Evolutionary conservation across 148 eudicot genomes (phyloP), one percentile per base, ranked within the genome.

Genomic region (Rhododendron molle): DNA sequence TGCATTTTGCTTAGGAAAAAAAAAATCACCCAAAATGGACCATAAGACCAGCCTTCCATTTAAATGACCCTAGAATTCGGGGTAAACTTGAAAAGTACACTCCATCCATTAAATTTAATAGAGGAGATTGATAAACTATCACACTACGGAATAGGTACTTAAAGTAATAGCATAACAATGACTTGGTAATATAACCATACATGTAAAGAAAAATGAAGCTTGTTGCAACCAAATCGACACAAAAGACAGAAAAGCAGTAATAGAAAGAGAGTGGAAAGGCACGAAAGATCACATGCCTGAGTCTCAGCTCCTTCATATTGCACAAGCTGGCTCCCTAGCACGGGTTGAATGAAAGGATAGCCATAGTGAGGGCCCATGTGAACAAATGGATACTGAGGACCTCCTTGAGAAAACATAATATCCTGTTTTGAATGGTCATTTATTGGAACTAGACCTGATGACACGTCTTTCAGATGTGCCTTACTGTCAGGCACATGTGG

Each of bases 341-440:
- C 74, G 21, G 93, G 93, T 32, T 91, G 94, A 90, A 90, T 67
- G 86, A 87, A 88, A 82, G 92, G 91, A 85, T 88, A 89, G 80
- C 83, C 87, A 81, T 91, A 94, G 87, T 86, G 89, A 72, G 91
- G 89, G 79, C 87, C 69, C 85, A 89, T 67, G 78, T 87, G 97
- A 69, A 91, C 86, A 88, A 89, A 83, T 60, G 93, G 93, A 88
- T 89, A 88, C 80, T 87, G 95, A 67, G 91, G 90, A 58, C 90
- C 92, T 50, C 83, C 90, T 43, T 88, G 85, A 69, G 92, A 89
- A 80, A 83, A 85, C 74, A 46, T 13, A 40, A 43, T 82, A 65
- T 90, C 94, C 79, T 87, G 91, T 86, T 91, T 91, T 67, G 84
- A 80, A 86, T 89, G 93, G 60, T 92, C 93, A 52, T 76, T 84